phyloP scores from a whole-genome alignment of 2,329 filamentous ascomycete genomes.

The Chaetomiaceae sp. region DNA sequence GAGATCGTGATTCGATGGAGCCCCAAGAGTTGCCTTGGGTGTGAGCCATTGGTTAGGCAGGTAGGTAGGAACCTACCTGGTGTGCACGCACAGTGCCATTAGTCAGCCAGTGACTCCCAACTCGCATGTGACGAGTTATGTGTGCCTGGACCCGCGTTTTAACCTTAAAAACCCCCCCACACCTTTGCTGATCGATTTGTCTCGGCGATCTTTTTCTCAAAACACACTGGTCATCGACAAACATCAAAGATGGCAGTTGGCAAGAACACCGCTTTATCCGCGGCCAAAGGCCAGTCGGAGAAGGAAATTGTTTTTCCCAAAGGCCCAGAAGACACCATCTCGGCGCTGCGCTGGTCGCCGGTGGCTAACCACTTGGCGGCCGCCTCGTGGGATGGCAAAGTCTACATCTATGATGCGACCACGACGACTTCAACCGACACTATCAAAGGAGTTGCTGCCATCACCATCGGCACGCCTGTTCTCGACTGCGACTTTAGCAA shows the following conservation, averaged over 20 bases:
- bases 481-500: constrained; percentile 37
- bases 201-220: background rate
- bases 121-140: no score
- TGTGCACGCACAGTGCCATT: no score
- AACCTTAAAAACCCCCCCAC: background rate
- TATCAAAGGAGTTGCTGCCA: constrained; percentile 26
- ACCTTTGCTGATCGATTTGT: background rate
- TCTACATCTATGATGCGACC: constrained; percentile 35
- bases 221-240: background rate
- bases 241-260: constrained; percentile 12
- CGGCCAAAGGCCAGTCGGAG: background rate
- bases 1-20: no score
- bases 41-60: no score
- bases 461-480: constrained; percentile 29
- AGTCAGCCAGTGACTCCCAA: no score
- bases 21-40: no score
- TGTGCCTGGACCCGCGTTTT: background rate
- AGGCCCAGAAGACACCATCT: constrained; percentile 34
- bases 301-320: constrained; percentile 27
- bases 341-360: constrained; percentile 36
- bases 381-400: constrained; percentile 35
- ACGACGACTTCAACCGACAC: constrained; percentile 21
- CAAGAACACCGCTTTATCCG: background rate
- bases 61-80: no score
- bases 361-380: constrained; percentile 32